These are phyloP conservation scores for Xylaria telfairii DNA, from an alignment of 495 filamentous ascomycete genomes.

Conservation along the genomic window DNA sequence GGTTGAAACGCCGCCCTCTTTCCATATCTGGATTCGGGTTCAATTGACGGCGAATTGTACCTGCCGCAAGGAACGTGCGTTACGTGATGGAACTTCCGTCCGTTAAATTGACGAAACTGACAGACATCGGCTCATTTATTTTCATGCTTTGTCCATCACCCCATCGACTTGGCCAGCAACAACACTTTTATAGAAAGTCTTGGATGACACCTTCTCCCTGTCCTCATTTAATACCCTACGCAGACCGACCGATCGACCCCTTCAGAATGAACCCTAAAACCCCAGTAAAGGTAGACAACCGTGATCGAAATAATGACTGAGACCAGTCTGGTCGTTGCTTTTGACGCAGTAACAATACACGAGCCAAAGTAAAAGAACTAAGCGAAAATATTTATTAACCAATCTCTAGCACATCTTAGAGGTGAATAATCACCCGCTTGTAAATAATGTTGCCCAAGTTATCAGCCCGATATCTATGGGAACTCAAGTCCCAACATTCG, in stretches of 20 bases:
- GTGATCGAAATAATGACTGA: neutral
- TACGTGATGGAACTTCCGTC: neutral
- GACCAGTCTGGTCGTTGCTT: neutral
- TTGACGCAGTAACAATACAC: too few species aligned
- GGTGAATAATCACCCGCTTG: neutral
- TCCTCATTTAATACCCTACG: neutral
- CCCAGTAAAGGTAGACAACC: too few species aligned
- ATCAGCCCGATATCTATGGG: neutral
- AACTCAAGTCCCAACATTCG: neutral
- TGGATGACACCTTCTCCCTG: neutral
- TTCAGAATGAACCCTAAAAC: neutral
- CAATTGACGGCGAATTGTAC: neutral
- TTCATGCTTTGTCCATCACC: neutral
- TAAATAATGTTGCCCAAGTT: neutral
- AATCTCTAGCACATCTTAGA: neutral
- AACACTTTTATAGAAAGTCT: neutral
- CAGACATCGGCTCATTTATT: neutral
- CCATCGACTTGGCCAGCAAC: neutral
- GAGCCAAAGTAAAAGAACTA: neutral
- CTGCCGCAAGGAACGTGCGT: neutral
- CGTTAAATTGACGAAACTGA: neutral
- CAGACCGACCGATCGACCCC: neutral
- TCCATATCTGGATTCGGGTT: neutral
- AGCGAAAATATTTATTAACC: neutral
- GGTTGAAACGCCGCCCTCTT: conserved; percentile 12